A percentile compares a stretch with the other conserved stretches of the same genome.
Conservation (phyloP, 257 asterid species). For the Ocimum tenuiflorum region DNA sequence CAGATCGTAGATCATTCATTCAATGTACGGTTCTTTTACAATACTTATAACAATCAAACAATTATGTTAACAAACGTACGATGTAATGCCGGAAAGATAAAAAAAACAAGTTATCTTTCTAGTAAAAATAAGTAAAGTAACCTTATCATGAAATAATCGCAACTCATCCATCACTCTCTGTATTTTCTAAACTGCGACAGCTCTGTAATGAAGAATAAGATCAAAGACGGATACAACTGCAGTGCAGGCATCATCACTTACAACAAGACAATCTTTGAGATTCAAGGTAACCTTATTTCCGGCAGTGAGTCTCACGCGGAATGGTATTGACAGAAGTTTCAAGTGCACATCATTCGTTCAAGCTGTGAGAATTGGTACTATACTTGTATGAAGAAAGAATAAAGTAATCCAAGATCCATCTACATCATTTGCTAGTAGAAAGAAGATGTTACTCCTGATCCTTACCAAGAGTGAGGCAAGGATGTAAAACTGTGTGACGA, state of each 20-base stretch:
- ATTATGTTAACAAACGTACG: no score
- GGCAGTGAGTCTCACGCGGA: no score
- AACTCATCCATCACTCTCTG: not conserved
- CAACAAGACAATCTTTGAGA: not conserved
- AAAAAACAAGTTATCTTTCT: not conserved
- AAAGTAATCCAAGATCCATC: not conserved
- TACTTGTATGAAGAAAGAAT: not conserved
- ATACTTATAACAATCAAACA: no score
- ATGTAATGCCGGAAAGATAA: no score
- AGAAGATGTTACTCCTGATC: not conserved
- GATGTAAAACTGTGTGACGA: not conserved
- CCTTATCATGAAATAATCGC: not conserved
- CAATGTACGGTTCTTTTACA: not conserved
- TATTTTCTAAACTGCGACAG: not conserved
- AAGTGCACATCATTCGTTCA: not conserved
- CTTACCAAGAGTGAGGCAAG: conserved; percentile 1
- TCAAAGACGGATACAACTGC: not conserved
- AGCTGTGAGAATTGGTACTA: not conserved
- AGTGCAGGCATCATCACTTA: not conserved
- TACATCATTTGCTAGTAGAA: not conserved
- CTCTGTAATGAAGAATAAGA: not conserved
- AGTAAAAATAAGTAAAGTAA: not conserved
- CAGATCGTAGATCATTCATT: not conserved
- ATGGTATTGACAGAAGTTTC: not conserved
- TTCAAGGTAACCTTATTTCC: no score